Conservation (phyloP, 306 rosid genomes). For the Glycine latifolia region DNA sequence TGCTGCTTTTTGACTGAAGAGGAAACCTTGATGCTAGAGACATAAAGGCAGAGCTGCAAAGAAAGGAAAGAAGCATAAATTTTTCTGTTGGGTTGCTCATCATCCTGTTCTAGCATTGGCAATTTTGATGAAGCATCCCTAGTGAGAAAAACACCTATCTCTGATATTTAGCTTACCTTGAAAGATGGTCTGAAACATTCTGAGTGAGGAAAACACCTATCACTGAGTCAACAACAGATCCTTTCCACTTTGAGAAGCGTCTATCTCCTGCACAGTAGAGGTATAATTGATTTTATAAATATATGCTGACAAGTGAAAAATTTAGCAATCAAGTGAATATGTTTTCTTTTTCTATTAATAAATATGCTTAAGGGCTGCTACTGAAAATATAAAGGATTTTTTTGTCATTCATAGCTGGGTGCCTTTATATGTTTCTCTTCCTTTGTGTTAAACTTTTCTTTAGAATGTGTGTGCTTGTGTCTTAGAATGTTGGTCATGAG, state of each 20-base stretch:
- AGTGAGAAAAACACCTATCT: conserved; percentile 23
- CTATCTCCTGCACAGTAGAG: conserved; percentile 83
- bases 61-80: conserved; percentile 36
- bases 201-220: conserved; percentile 95
- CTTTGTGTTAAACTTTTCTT: conserved; percentile 26
- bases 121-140: conserved; percentile 26
- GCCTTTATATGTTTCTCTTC: conserved; percentile 17
- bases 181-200: conserved; percentile 96
- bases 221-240: conserved; percentile 96
- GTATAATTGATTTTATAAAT: conserved; percentile 37
- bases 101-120: conserved; percentile 31
- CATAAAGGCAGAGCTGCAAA: conserved; percentile 98
- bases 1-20: conserved; percentile 51
- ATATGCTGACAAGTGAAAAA: conserved; percentile 37
- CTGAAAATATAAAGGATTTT: conserved; percentile 31
- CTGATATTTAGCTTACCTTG: conserved; percentile 66
- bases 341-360: conserved; percentile 32
- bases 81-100: conserved; percentile 24
- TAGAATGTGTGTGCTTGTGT: conserved; percentile 10
- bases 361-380: conserved; percentile 16
- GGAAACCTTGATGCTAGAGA: conserved; percentile 89
- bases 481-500: too few relatives aligned
- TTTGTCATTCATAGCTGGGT: conserved; percentile 7
- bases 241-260: conserved; percentile 95
- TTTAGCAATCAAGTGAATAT: conserved; percentile 21